Percentiles rank a stretch among this genome's conserved stretches.
These are phyloP conservation scores for Camellia granthamiana DNA, from an alignment of 148 eudicot species.

Conservation along the genomic window DNA sequence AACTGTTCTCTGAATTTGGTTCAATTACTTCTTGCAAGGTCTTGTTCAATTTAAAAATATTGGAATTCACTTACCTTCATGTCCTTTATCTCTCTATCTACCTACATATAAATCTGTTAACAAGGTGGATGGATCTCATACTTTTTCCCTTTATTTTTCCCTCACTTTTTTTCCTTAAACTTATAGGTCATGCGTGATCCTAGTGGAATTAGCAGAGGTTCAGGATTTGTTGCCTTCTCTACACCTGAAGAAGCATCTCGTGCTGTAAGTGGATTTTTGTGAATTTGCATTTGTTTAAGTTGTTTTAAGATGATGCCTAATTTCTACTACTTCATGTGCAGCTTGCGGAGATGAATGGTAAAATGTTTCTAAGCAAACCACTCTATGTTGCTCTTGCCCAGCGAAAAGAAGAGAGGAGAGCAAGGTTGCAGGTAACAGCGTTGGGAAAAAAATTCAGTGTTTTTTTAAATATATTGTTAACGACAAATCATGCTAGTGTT, in stretches of 20 bases:
- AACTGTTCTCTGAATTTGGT: slow-evolving; percentile 68
- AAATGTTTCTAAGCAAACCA: slow-evolving; percentile 77
- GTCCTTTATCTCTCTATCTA: background rate
- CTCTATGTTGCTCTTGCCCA: slow-evolving; percentile 89
- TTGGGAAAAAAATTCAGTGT: background rate
- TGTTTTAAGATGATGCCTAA: background rate
- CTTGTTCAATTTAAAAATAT: background rate
- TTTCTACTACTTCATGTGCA: slow-evolving; percentile 17
- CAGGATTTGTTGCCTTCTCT: slow-evolving; percentile 80
- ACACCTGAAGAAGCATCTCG: slow-evolving; percentile 72
- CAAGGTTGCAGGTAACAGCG: slow-evolving; percentile 67
- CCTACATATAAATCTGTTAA: background rate
- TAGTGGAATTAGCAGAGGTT: slow-evolving; percentile 71
- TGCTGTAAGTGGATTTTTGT: slow-evolving; percentile 50
- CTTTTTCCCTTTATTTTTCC: background rate
- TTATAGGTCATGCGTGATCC: slow-evolving; percentile 83
- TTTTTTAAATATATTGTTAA: background rate
- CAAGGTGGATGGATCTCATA: background rate
- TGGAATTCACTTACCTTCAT: background rate
- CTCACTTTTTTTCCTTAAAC: background rate
- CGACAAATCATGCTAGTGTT: background rate
- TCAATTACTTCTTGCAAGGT: slow-evolving; percentile 82
- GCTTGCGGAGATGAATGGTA: slow-evolving; percentile 89
- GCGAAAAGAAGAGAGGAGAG: slow-evolving; percentile 81
- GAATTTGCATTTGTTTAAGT: background rate